These are phyloP conservation scores for Rhizopus delemar DNA, from an alignment of 371 early-diverging fungal species.

Conservation along the genomic window DNA sequence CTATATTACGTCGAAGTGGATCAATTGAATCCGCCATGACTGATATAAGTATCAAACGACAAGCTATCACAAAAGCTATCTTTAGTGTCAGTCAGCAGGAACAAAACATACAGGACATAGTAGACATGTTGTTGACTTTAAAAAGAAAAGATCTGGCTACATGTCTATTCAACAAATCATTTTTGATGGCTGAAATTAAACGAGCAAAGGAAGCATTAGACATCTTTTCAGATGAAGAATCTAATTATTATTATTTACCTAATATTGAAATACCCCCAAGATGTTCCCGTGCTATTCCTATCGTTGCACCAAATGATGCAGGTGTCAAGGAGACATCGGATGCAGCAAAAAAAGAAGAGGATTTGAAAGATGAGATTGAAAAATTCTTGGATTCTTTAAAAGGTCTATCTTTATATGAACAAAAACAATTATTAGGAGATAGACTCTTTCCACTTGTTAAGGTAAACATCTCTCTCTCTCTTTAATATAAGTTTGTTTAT, in stretches of 20 bases:
- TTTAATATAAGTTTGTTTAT: neutral
- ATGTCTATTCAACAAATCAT: slow-evolving; percentile 50
- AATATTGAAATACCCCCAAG: slow-evolving; percentile 21
- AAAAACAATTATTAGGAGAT: slow-evolving; percentile 48
- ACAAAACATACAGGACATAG: slow-evolving; percentile 38
- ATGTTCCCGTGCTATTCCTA: slow-evolving; percentile 24
- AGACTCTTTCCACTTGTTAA: slow-evolving; percentile 45
- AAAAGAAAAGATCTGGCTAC: slow-evolving; percentile 49
- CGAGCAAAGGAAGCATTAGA: slow-evolving; percentile 49
- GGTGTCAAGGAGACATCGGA: neutral
- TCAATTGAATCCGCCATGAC: slow-evolving; percentile 45
- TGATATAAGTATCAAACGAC: slow-evolving; percentile 28
- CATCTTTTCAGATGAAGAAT: slow-evolving; percentile 34
- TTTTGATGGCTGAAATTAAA: slow-evolving; percentile 39
- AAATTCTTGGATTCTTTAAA: slow-evolving; percentile 31
- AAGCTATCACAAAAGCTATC: slow-evolving; percentile 17
- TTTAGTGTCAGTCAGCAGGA: slow-evolving; percentile 16
- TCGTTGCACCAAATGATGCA: slow-evolving; percentile 18
- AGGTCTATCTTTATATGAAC: slow-evolving; percentile 26
- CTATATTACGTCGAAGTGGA: slow-evolving; percentile 35
- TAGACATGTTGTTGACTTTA: slow-evolving; percentile 49
- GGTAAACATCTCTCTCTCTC: slow-evolving; percentile 17
- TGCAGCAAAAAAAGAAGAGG: slow-evolving; percentile 3
- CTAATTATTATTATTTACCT: slow-evolving; percentile 4
- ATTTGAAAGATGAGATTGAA: slow-evolving; percentile 27